Percentiles rank a stretch among this genome's conserved stretches.
Evolutionary conservation across 2,329 filamentous ascomycete genomes (phyloP).

Genomic region (Trichophyton equinum): DNA sequence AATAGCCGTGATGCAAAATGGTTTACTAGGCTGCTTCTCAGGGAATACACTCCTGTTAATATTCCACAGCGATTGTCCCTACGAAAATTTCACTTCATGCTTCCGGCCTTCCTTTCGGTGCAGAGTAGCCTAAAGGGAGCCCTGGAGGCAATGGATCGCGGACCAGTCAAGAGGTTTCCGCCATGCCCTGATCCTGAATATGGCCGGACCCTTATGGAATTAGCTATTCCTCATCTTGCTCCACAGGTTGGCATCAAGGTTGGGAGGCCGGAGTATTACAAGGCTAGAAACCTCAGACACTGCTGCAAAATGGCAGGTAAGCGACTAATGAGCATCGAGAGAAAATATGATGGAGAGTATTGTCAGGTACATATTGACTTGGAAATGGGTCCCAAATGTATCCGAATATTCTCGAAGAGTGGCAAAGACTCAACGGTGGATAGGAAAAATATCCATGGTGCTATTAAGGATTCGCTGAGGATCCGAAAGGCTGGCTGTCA

Average conservation of each 20-base stretch:
- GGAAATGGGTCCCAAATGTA: slow-evolving; percentile 39
- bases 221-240: slow-evolving; percentile 35
- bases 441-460: slow-evolving; percentile 47
- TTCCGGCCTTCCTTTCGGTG: slow-evolving; percentile 58
- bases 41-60: slow-evolving; percentile 56
- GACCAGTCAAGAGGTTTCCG: slow-evolving; percentile 27
- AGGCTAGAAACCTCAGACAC: slow-evolving; percentile 60
- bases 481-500: slow-evolving; percentile 48
- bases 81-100: slow-evolving; percentile 51
- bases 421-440: slow-evolving; percentile 78
- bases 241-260: slow-evolving; percentile 51
- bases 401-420: slow-evolving; percentile 84
- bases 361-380: slow-evolving; percentile 77
- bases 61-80: slow-evolving; percentile 48
- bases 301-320: slow-evolving; percentile 53
- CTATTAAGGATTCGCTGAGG: slow-evolving; percentile 51
- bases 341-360: slow-evolving; percentile 81
- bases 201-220: slow-evolving; percentile 19
- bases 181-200: slow-evolving; percentile 23
- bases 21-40: slow-evolving; percentile 69
- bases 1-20: slow-evolving; percentile 67
- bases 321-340: slow-evolving; percentile 57
- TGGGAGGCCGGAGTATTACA: slow-evolving; percentile 51
- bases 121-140: slow-evolving; percentile 55
- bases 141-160: slow-evolving; percentile 38